phyloP scores from a whole-genome alignment of 148 eudicot species.

The Chenopodium album region DNA sequence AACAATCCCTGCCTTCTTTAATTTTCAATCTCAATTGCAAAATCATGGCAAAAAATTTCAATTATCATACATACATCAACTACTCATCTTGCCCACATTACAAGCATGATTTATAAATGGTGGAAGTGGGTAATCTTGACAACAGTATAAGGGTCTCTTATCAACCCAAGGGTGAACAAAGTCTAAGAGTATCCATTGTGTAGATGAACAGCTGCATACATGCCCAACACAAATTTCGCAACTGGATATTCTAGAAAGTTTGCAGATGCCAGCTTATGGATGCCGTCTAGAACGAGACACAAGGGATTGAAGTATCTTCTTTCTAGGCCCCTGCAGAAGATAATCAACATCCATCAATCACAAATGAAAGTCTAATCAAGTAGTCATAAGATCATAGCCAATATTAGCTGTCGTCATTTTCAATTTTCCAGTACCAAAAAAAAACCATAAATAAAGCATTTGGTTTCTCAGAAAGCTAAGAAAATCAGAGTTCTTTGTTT shows the following conservation, averaged over 20 bases:
- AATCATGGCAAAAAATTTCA: slow-evolving; percentile 16
- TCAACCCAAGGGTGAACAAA: slow-evolving; percentile 8
- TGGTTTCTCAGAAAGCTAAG: background rate
- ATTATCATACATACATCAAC: slow-evolving; percentile 15
- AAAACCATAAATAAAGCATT: background rate
- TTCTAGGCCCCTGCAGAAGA: slow-evolving; percentile 79
- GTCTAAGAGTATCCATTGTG: background rate
- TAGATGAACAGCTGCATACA: slow-evolving; percentile 8
- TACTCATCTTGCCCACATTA: slow-evolving; percentile 10
- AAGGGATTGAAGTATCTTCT: slow-evolving; percentile 72
- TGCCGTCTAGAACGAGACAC: slow-evolving; percentile 42
- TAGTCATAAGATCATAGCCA: background rate
- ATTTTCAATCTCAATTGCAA: slow-evolving; percentile 8
- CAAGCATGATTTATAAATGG: background rate
- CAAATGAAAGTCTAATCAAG: background rate
- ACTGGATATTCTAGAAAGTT: background rate
- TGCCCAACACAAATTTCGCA: background rate
- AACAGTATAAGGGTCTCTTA: background rate
- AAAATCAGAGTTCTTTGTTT: no score
- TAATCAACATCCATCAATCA: background rate
- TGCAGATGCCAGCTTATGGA: slow-evolving; percentile 15
- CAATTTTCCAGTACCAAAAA: no score
- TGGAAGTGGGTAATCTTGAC: background rate
- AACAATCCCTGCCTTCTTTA: background rate
- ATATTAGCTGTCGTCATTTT: background rate